These are phyloP conservation scores for Tilletia horrida DNA, from an alignment of 1,284 basidiomycete genomes.

Conservation along the genomic window DNA sequence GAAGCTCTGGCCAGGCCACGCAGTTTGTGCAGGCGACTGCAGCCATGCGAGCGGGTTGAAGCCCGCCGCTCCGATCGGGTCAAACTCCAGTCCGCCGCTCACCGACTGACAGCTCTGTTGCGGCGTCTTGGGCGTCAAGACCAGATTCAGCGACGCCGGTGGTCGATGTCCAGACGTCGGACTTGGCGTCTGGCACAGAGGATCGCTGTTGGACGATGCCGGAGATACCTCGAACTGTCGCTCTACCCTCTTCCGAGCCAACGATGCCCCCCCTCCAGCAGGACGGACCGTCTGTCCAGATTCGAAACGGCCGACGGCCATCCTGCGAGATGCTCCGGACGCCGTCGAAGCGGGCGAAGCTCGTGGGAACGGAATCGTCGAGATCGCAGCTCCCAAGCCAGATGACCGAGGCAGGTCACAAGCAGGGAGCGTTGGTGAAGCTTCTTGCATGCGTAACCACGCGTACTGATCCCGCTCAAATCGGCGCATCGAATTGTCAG, in stretches of 20 bases:
- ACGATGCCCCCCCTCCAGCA: not conserved
- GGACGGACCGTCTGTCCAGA: not conserved
- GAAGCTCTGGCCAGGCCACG: too few species aligned
- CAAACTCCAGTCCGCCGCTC: too few species aligned
- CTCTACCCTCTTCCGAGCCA: not conserved
- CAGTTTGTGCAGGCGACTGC: too few species aligned
- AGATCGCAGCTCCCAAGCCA: not conserved
- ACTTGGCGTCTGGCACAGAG: not conserved
- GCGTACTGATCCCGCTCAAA: slow-evolving; percentile 8
- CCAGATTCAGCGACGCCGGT: not conserved
- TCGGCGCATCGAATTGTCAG: not conserved
- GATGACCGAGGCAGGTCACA: slow-evolving; percentile 3
- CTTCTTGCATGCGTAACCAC: slow-evolving; percentile 11
- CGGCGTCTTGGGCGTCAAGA: not conserved
- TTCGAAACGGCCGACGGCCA: not conserved
- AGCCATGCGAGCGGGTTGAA: too few species aligned
- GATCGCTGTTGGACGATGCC: not conserved
- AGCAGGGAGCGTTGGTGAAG: not conserved
- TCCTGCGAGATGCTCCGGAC: not conserved
- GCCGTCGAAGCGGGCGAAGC: not conserved
- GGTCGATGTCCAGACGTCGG: not conserved
- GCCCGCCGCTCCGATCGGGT: too few species aligned
- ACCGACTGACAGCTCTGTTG: not conserved
- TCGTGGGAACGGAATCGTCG: slow-evolving; percentile 3
- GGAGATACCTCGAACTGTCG: not conserved